These are phyloP conservation scores for Aureobasidium sp. DNA, from an alignment of 2,329 filamentous ascomycete species.

Conservation along the genomic window DNA sequence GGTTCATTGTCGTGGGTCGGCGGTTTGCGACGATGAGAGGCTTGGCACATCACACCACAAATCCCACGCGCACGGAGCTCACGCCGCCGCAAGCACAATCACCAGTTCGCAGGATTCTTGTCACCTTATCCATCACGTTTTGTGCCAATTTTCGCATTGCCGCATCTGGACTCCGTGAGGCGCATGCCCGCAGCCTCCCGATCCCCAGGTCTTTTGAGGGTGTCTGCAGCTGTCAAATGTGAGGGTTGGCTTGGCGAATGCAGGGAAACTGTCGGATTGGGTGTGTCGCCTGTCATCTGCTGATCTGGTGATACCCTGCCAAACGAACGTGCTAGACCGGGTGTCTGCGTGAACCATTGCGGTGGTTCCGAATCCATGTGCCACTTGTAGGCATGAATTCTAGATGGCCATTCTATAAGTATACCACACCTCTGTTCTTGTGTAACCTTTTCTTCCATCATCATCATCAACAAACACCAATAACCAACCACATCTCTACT, in stretches of 20 bases:
- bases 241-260: neutral
- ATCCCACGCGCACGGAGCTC: neutral
- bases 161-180: neutral
- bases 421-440: neutral
- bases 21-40: neutral
- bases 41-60: slow-evolving; percentile 11
- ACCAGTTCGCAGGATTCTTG: neutral
- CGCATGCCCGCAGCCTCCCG: neutral
- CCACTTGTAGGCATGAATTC: neutral
- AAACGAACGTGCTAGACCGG: neutral
- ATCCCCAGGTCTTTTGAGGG: neutral
- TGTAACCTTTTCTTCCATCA: neutral
- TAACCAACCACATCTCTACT: neutral
- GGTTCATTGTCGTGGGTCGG: neutral
- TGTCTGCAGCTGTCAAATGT: neutral
- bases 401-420: slow-evolving; percentile 1
- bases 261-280: neutral
- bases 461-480: neutral
- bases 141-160: neutral
- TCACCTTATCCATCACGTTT: slow-evolving; percentile 3
- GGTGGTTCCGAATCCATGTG: neutral
- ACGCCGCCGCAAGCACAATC: neutral
- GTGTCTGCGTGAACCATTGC: neutral
- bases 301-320: neutral
- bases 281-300: neutral